Evolutionary conservation across 495 filamentous ascomycete species (phyloP).

Genomic region (Jackrogersella minutella): DNA sequence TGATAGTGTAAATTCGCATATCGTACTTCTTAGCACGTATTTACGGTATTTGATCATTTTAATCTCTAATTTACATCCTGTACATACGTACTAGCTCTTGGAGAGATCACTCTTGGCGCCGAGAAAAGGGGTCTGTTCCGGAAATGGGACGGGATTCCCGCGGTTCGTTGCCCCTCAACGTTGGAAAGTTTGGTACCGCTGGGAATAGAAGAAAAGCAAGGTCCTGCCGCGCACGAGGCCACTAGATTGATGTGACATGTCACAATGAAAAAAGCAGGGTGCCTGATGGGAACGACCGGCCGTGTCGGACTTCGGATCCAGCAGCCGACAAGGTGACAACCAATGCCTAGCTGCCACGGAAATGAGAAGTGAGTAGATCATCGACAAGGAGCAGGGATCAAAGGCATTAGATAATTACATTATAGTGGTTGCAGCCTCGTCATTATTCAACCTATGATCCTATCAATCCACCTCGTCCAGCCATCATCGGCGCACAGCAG

Average conservation of each 20-base stretch:
- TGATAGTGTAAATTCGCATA: constrained; percentile 5
- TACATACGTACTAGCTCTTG: constrained; percentile 23
- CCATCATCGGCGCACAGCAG: constrained; percentile 44
- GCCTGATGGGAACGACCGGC: constrained; percentile 26
- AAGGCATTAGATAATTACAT: constrained; percentile 42
- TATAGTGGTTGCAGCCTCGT: constrained; percentile 40
- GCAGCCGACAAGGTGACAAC: constrained; percentile 37
- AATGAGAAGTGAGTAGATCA: constrained; percentile 44
- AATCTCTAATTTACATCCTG: constrained; percentile 1
- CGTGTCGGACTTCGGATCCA: constrained; percentile 30
- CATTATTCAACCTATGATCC: constrained; percentile 44
- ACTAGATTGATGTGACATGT: constrained; percentile 39
- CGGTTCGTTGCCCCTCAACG: constrained; percentile 28
- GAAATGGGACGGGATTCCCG: constrained; percentile 31
- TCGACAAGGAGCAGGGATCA: constrained; percentile 36
- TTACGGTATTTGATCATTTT: constrained; percentile 5
- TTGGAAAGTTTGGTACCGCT: constrained; percentile 34
- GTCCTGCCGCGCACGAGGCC: constrained; percentile 32
- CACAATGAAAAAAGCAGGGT: constrained; percentile 23
- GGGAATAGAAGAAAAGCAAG: constrained; percentile 32
- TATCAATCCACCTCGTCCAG: constrained; percentile 47
- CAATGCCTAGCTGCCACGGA: constrained; percentile 39
- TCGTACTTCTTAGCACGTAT: not conserved
- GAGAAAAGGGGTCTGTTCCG: constrained; percentile 25
- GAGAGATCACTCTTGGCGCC: constrained; percentile 27